Base-by-base conservation (phyloP, 805 yeast species). In the Metschnikowia shivogae region DNA sequence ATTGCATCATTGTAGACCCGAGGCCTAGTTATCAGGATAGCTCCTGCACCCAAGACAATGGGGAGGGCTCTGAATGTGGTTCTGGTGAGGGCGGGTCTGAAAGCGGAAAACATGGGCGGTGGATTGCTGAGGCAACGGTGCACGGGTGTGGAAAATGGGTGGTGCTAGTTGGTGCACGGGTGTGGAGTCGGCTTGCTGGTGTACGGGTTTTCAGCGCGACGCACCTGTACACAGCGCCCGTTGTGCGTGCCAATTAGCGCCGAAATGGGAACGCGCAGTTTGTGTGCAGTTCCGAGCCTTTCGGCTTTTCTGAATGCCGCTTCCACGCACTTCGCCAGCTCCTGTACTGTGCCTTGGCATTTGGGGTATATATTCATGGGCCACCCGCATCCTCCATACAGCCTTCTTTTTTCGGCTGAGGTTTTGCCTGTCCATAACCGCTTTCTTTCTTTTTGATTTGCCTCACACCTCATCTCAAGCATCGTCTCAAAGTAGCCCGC, bases 1-100 rank as follows among this genome's bases (percentile, higher is more conserved):
- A 47, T 44, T 10, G 53, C 45, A 20, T 50, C 56, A 14, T 54
- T 53, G 32, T 46, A 39, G 36, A 49, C 39, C 13, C 45, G 26
- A 2, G 46, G 34, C 2, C 50, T 28, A 5, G 53, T 48, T 29
- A 52, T 37, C 42, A 48, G 44, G n/a, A 48, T 20, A 26, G 38
- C 14, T 20, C 50, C 36, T 3, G 57, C 48, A 13, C 57, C 57
- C 5, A 50, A 27, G 11, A 54, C 13, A 3, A 54, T 44, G 3
- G 56, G 56, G 19, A 42, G 43, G 10, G 42, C 44, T 32, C 43
- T 47, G 12, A 49, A 13, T 2, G 55, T 31, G 45, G 39, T 39
- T 36, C 55, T 44, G 28, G 50, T 37, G 6, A 52, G 27, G 19
- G 39, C 30, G 28, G 53, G 54, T 44, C 51, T 45, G 34, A 53